Percentiles rank a stretch among this genome's conserved stretches.
phyloP scores from a whole-genome alignment of 2,329 filamentous ascomycete genomes.

The Trichoderma guizhouense region DNA sequence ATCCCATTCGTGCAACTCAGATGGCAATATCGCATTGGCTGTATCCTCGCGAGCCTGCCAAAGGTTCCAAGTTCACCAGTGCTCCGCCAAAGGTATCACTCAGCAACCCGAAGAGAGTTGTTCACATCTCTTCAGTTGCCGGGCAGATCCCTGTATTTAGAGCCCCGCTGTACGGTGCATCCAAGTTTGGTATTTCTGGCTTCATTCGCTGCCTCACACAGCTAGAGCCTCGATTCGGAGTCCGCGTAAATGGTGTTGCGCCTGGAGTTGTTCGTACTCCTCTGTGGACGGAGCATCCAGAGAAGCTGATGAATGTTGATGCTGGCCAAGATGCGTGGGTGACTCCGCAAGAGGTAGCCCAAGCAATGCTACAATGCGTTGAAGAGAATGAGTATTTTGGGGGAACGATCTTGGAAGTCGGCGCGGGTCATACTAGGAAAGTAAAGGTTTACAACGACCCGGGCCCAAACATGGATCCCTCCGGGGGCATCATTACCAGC shows the following conservation, averaged over 20 bases:
- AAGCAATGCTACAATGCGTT: conserved; percentile 31
- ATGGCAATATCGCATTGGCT: conserved; percentile 39
- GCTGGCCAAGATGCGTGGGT: conserved; percentile 28
- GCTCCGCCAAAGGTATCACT: conserved; percentile 11
- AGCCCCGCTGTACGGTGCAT: conserved; percentile 37
- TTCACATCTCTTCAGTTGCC: conserved; percentile 19
- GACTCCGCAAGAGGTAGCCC: conserved; percentile 31
- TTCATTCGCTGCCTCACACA: conserved; percentile 33
- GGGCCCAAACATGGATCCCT: conserved; percentile 5
- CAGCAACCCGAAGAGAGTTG: conserved; percentile 10
- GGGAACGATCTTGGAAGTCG: conserved; percentile 34
- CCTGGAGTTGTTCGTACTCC: conserved; percentile 32
- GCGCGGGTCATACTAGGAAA: conserved; percentile 6
- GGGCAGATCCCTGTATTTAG: conserved; percentile 30
- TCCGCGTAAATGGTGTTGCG: conserved; percentile 33
- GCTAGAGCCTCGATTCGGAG: conserved; percentile 32
- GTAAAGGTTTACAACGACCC: conserved; percentile 4
- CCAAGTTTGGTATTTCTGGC: conserved; percentile 37
- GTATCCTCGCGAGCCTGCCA: conserved; percentile 20
- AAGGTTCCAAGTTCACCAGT: not conserved
- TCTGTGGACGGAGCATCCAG: conserved; percentile 32
- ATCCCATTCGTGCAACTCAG: conserved; percentile 38
- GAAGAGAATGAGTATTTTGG: conserved; percentile 28
- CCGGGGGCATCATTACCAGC: not conserved
- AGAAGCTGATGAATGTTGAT: conserved; percentile 28